Conservation (phyloP, 805 yeast species). For the Hanseniaspora valbyensis region DNA sequence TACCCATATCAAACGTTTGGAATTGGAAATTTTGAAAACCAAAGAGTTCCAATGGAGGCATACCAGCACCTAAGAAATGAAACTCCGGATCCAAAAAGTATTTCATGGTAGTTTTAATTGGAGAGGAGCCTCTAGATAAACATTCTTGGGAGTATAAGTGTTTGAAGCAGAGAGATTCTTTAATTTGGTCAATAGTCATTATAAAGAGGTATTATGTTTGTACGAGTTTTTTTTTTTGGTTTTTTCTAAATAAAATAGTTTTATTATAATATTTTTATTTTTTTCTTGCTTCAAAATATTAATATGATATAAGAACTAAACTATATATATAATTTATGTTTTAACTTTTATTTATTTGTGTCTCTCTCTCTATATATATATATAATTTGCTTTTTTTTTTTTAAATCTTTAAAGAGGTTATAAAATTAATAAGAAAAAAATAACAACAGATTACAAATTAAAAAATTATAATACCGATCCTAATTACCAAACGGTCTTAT, state of each 20-base stretch:
- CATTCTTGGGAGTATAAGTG: slow-evolving; percentile 42
- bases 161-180: slow-evolving; percentile 43
- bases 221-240: neutral
- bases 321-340: no score
- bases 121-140: slow-evolving; percentile 36
- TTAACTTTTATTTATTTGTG: no score
- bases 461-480: no score
- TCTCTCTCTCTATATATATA: no score
- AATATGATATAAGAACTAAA: no score
- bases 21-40: slow-evolving; percentile 59
- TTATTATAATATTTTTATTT: no score
- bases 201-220: neutral
- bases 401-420: no score
- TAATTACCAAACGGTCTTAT: no score
- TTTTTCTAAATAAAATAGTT: neutral
- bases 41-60: slow-evolving; percentile 66
- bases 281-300: no score
- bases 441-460: no score
- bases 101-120: slow-evolving; percentile 58
- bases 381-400: no score
- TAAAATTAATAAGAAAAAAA: no score
- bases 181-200: slow-evolving; percentile 7
- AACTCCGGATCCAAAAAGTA: slow-evolving; percentile 51
- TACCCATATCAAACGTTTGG: slow-evolving; percentile 35
- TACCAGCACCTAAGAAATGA: slow-evolving; percentile 72